Base-by-base conservation (phyloP, 345 rosid species). In the Pistacia atlantica region DNA sequence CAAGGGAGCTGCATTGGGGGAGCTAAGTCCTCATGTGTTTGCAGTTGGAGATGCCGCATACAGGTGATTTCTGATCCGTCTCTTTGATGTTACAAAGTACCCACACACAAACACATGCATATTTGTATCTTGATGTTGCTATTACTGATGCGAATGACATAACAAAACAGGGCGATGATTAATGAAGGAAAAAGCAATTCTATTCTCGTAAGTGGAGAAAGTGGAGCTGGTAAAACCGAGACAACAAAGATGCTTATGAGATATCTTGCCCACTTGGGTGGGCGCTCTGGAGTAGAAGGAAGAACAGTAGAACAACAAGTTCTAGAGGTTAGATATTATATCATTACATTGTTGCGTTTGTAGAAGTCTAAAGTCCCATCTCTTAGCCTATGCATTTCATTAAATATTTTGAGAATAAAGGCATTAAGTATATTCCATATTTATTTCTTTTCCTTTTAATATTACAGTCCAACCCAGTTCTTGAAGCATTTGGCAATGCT, bases 141-240 rank as follows among this genome's bases (percentile, higher is more conserved):
- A 72, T 85, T 71, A 63, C 82, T 86, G 81, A 87, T 74, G 65
- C 65, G 42, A 38, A 59, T 48, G 81, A 78, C 64, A 59, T 74
- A 63, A 74, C 54, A 77, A 57, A 75, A 75, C 62, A 94, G 98
- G 94, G 96, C 90, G 58, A 94, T 94, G 98, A 89, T 92, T 73
- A 87, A 94, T 76, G 96, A 92, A 75, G 94, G 94, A 69, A 90
- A 92, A 83, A 92, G 90, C 89, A 92, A 92, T 81, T 90, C 98
- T 20, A 94, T 94, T 85, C 88, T 94, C 77, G 98, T 94, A 65
- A 94, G 98, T 86, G 98, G 98, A 80, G 98, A 94, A 87, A 94
- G 98, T 84, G 98, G 98, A 80, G 98, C 98, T 78, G 98, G 98
- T 87, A 94, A 94, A 83, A 94, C 98, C 1, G 98, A 94, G 91